These are phyloP conservation scores for Lactifluus subvellereus DNA, from an alignment of 768 basidiomycete species.

Conservation along the genomic window DNA sequence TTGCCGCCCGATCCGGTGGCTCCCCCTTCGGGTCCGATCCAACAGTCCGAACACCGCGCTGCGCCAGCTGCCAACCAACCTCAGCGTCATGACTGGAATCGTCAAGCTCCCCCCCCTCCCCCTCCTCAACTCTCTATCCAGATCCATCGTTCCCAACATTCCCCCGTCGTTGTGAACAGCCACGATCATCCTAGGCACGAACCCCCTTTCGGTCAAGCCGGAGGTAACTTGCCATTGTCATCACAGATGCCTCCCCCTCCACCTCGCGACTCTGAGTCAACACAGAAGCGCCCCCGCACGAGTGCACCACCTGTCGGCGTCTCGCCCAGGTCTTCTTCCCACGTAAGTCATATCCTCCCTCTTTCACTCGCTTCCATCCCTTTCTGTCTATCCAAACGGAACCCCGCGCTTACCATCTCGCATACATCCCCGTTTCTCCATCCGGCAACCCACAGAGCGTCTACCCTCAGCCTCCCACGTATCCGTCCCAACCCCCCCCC, in stretches of 20 bases:
- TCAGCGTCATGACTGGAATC: conserved; percentile 33
- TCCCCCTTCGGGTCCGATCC: conserved; percentile 29
- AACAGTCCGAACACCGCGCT: conserved; percentile 29
- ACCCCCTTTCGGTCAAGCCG: conserved; percentile 42
- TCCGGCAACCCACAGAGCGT: conserved; percentile 27
- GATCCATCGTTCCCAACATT: conserved; percentile 25
- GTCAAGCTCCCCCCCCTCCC: conserved; percentile 8
- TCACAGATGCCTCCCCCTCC: conserved; percentile 25
- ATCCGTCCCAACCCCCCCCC: conserved; percentile 39
- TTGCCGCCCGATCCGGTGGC: conserved; percentile 31
- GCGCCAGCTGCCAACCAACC: conserved; percentile 29
- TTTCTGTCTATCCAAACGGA: background rate
- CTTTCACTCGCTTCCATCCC: conserved; percentile 13
- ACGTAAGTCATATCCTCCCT: conserved; percentile 37
- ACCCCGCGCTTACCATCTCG: conserved; percentile 7
- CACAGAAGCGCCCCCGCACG: conserved; percentile 42
- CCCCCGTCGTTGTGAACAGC: conserved; percentile 23
- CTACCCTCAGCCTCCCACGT: conserved; percentile 29
- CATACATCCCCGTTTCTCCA: conserved; percentile 29
- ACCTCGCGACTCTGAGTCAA: conserved; percentile 32
- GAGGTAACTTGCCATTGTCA: conserved; percentile 20
- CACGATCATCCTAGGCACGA: conserved; percentile 30
- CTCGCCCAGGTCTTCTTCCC: conserved; percentile 44
- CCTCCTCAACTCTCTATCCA: conserved; percentile 21
- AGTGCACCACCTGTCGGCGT: conserved; percentile 33